These are phyloP conservation scores for Cyclotella sp. DNA, from an alignment of 108 stramenopile genomes.

Conservation along the genomic window DNA sequence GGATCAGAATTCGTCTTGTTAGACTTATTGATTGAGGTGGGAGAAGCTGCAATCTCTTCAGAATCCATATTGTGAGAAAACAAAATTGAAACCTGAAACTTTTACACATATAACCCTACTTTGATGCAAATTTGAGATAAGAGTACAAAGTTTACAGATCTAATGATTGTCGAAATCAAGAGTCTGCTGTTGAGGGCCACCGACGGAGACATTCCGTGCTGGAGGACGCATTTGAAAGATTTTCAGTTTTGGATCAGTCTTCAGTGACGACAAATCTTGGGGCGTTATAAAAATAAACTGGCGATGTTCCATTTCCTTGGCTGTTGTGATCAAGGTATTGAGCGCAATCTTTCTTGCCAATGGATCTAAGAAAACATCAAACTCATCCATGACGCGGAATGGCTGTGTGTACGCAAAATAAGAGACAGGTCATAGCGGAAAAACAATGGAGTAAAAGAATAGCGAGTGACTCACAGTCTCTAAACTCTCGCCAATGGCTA, in stretches of 20 bases:
- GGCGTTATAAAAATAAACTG: constrained; percentile 98
- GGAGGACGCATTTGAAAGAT: constrained; percentile 77
- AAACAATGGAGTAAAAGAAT: neutral
- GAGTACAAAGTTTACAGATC: too few relatives aligned
- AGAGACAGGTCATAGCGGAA: neutral
- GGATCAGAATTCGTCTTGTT: constrained; percentile 36
- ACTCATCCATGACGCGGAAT: constrained; percentile 98
- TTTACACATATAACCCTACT: too few relatives aligned
- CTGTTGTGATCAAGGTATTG: constrained; percentile 24
- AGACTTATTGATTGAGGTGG: constrained; percentile 36
- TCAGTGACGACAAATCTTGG: constrained; percentile 80
- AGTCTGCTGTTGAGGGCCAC: constrained; percentile 75
- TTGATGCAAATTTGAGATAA: too few relatives aligned
- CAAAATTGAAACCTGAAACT: too few relatives aligned
- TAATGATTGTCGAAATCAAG: constrained; percentile 53
- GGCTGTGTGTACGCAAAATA: constrained; percentile 47
- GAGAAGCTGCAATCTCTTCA: neutral
- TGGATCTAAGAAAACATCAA: constrained; percentile 97
- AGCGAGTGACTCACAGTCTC: constrained; percentile 60
- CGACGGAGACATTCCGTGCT: constrained; percentile 47
- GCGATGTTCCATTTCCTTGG: constrained; percentile 77
- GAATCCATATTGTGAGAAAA: too few relatives aligned
- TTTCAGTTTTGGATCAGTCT: constrained; percentile 63
- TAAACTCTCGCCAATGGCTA: constrained; percentile 89
- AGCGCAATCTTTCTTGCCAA: constrained; percentile 76